phyloP scores from a whole-genome alignment of 768 basidiomycete species.

The Leccinum subgranulosum region DNA sequence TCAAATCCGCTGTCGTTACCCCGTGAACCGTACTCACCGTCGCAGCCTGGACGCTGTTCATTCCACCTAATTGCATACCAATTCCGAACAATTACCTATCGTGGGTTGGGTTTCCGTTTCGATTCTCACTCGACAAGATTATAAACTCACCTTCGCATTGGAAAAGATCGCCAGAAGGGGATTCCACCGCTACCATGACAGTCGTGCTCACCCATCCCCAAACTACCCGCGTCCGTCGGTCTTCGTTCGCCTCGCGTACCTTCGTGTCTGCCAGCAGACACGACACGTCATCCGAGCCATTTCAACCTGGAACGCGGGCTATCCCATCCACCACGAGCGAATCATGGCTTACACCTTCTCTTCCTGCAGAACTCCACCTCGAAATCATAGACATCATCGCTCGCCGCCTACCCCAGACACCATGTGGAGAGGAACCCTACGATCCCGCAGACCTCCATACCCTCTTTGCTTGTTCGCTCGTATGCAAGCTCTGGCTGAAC shows the following conservation, averaged over 20 bases:
- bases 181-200: constrained; percentile 12
- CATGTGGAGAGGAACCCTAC: constrained; percentile 9
- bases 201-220: constrained; percentile 7
- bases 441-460: constrained; percentile 16
- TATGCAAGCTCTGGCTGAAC: constrained; percentile 30
- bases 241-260: constrained; percentile 3
- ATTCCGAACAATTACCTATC: background rate
- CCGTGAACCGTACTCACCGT: background rate
- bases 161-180: background rate
- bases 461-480: constrained; percentile 27
- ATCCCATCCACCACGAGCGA: constrained; percentile 1
- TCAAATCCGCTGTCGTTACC: constrained; percentile 1
- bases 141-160: constrained; percentile 10
- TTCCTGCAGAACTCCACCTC: constrained; percentile 31
- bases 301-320: background rate
- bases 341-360: constrained; percentile 13
- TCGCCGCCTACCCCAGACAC: constrained; percentile 9
- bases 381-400: constrained; percentile 28
- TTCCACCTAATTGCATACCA: constrained; percentile 2
- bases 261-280: background rate
- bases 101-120: background rate
- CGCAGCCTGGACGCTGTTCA: background rate
- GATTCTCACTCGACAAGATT: background rate
- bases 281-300: background rate
- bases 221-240: background rate